Conservation (phyloP, 208 protist genomes). For the Trypanosoma rangeli region DNA sequence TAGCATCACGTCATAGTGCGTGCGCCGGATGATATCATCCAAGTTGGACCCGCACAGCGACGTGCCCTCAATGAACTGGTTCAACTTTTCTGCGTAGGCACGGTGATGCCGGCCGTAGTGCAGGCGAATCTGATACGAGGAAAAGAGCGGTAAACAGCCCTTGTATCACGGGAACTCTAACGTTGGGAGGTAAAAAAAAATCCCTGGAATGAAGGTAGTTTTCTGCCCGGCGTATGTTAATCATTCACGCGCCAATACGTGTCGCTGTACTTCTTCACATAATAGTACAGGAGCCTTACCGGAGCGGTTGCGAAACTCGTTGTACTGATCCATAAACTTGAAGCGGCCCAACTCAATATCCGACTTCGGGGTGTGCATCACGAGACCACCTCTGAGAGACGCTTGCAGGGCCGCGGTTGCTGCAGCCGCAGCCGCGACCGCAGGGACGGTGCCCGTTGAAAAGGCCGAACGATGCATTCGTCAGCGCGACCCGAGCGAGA, state of each 20-base stretch:
- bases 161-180: slow-evolving; percentile 91
- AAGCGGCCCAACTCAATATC: slow-evolving; percentile 77
- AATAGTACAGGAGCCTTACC: slow-evolving; percentile 82
- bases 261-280: slow-evolving; percentile 77
- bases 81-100: slow-evolving; percentile 90
- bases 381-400: slow-evolving; percentile 34
- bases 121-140: slow-evolving; percentile 86
- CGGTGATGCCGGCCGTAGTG: slow-evolving; percentile 92
- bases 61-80: slow-evolving; percentile 89
- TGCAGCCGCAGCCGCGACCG: background rate
- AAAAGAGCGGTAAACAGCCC: slow-evolving; percentile 85
- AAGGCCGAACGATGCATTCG: slow-evolving; percentile 24
- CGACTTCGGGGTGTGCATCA: slow-evolving; percentile 83
- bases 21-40: slow-evolving; percentile 81
- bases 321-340: slow-evolving; percentile 83
- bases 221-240: slow-evolving; percentile 84
- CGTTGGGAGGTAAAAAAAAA: slow-evolving; percentile 91
- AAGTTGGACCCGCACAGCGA: slow-evolving; percentile 75
- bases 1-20: slow-evolving; percentile 41
- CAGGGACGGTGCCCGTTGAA: slow-evolving; percentile 17
- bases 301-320: slow-evolving; percentile 83
- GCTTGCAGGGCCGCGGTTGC: slow-evolving; percentile 23
- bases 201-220: slow-evolving; percentile 76
- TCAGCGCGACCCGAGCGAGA: background rate
- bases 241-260: slow-evolving; percentile 91